These are phyloP conservation scores for Glonium stellatum DNA, from an alignment of 495 filamentous ascomycete species.

Conservation along the genomic window DNA sequence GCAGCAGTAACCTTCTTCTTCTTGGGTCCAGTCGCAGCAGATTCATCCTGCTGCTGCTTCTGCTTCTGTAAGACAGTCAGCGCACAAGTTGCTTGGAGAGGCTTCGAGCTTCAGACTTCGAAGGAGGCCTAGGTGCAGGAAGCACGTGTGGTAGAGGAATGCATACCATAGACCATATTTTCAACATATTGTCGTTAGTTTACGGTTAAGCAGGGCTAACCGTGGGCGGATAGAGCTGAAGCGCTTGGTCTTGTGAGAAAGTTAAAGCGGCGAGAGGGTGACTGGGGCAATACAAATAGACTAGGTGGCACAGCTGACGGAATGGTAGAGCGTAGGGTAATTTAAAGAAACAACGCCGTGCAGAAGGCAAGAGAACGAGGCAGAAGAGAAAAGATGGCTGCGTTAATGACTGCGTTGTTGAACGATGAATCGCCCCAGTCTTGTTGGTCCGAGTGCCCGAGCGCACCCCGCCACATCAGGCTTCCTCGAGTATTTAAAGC, in stretches of 20 bases:
- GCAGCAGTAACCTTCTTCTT: conserved; percentile 98
- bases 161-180: conserved; percentile 98
- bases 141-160: background rate
- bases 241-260: background rate
- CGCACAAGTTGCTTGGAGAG: background rate
- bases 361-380: background rate
- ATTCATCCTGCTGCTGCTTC: conserved; percentile 86
- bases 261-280: background rate
- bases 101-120: background rate
- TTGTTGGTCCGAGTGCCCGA: too few species aligned
- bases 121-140: background rate
- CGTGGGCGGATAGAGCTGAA: background rate
- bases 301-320: background rate
- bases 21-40: conserved; percentile 55
- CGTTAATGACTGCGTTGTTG: background rate
- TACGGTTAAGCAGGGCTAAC: background rate
- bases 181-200: conserved; percentile 68
- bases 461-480: too few species aligned
- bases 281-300: too few species aligned
- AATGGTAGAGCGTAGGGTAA: background rate
- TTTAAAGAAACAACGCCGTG: background rate
- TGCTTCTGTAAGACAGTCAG: conserved; percentile 59
- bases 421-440: too few species aligned
- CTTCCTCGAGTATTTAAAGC: too few species aligned
- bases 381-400: background rate